Conservation (phyloP, 768 basidiomycete species). For the Hypholoma fasciculare region DNA sequence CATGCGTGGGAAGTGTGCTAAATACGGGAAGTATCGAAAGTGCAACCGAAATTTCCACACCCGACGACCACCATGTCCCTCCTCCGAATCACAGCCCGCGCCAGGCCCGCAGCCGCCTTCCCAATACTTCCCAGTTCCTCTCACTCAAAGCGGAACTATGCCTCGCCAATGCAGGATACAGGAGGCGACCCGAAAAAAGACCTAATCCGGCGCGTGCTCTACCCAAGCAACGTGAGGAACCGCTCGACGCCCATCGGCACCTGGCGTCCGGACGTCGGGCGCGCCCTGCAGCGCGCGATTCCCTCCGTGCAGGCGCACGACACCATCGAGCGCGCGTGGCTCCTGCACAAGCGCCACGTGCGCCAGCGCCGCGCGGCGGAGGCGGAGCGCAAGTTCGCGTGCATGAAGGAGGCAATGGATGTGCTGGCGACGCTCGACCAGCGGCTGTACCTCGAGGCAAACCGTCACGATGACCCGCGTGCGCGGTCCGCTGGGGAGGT, state of each 20-base stretch:
- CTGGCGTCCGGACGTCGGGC: slow-evolving; percentile 80
- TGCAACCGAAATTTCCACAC: background rate
- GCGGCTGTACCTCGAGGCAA: slow-evolving; percentile 67
- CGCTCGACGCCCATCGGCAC: slow-evolving; percentile 75
- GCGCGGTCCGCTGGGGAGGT: slow-evolving; percentile 55
- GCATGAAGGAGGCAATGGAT: slow-evolving; percentile 86
- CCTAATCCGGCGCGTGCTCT: slow-evolving; percentile 76
- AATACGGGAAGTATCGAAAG: too few relatives aligned
- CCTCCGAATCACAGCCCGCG: slow-evolving; percentile 32
- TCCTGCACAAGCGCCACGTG: slow-evolving; percentile 73
- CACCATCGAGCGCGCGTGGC: slow-evolving; percentile 91
- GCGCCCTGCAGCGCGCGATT: slow-evolving; percentile 78
- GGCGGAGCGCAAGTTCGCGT: slow-evolving; percentile 72
- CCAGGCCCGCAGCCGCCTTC: slow-evolving; percentile 28
- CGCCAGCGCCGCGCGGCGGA: slow-evolving; percentile 71
- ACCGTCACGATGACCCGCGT: slow-evolving; percentile 74
- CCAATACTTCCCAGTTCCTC: slow-evolving; percentile 25
- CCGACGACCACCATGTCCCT: slow-evolving; percentile 1
- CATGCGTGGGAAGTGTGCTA: too few relatives aligned
- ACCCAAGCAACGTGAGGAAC: slow-evolving; percentile 74
- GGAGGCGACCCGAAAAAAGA: slow-evolving; percentile 62
- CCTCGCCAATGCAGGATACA: slow-evolving; percentile 33
- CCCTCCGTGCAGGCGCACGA: slow-evolving; percentile 88
- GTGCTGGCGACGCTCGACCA: slow-evolving; percentile 64
- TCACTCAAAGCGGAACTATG: slow-evolving; percentile 35